phyloP scores from a whole-genome alignment of 2,329 filamentous ascomycete genomes.

The Bipolaris victoriae region DNA sequence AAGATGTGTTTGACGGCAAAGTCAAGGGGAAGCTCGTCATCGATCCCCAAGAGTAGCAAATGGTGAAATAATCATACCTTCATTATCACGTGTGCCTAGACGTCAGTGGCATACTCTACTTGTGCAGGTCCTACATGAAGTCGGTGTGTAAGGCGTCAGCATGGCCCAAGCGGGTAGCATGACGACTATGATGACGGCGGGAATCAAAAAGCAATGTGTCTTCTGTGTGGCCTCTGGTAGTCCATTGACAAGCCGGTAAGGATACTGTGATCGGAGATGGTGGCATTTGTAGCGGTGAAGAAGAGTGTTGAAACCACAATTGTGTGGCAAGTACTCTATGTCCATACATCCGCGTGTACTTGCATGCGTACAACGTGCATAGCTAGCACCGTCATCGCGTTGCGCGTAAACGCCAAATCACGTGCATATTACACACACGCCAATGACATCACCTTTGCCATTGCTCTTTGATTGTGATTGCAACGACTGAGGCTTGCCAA shows the following conservation, averaged over 20 bases:
- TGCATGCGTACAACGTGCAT: no score
- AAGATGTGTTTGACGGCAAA: slow-evolving; percentile 32
- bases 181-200: neutral
- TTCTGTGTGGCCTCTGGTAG: neutral
- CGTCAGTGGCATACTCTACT: neutral
- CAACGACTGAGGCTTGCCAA: neutral
- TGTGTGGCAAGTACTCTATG: neutral
- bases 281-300: slow-evolving; percentile 5
- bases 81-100: neutral
- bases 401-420: slow-evolving; percentile 17
- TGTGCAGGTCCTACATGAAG: neutral
- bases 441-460: slow-evolving; percentile 10
- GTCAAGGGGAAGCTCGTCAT: slow-evolving; percentile 32
- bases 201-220: neutral
- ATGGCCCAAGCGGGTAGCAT: neutral
- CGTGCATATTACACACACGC: neutral
- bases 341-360: no score
- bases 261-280: neutral
- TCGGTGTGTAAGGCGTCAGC: slow-evolving; percentile 3
- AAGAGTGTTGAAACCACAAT: neutral
- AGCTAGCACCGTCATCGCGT: neutral
- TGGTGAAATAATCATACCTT: neutral
- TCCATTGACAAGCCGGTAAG: neutral
- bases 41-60: slow-evolving; percentile 31
- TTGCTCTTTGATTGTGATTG: neutral